Percentiles rank a stretch among this genome's conserved stretches.
phyloP scores from a whole-genome alignment of 768 basidiomycete genomes.

The Tulasnella sp. region DNA sequence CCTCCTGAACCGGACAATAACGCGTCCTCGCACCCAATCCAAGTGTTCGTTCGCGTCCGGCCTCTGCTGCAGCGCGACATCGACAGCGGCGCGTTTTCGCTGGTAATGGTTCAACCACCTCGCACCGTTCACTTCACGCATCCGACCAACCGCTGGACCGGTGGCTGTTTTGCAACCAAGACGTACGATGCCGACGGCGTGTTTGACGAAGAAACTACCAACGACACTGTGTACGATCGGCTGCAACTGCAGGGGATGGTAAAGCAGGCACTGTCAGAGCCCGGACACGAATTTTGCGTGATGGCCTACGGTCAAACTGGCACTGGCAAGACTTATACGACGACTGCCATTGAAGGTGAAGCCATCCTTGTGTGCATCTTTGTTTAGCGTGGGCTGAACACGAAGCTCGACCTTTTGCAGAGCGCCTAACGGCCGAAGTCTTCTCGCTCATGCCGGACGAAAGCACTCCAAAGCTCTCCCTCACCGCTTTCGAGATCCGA shows the following conservation, averaged over 20 bases:
- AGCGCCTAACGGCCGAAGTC: background rate
- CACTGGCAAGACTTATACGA: background rate
- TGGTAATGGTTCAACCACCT: background rate
- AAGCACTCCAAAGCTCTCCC: background rate
- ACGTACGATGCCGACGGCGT: background rate
- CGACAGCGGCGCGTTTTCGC: background rate
- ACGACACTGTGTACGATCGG: background rate
- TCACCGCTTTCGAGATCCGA: background rate
- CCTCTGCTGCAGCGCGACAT: background rate
- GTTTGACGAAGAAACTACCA: background rate
- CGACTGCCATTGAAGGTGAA: background rate
- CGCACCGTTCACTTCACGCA: constrained; percentile 1
- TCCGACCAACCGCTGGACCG: constrained; percentile 2
- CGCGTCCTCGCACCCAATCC: background rate
- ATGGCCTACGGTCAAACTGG: background rate
- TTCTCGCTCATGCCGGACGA: background rate
- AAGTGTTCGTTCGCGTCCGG: background rate
- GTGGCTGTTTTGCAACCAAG: background rate
- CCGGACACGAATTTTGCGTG: background rate
- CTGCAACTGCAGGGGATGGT: background rate
- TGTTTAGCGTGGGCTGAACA: background rate
- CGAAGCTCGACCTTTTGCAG: background rate
- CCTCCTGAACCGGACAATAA: background rate
- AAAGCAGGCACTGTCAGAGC: background rate
- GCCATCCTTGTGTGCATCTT: background rate